Conservation (phyloP, 768 basidiomycete genomes). For the Polyporus arcularius region DNA sequence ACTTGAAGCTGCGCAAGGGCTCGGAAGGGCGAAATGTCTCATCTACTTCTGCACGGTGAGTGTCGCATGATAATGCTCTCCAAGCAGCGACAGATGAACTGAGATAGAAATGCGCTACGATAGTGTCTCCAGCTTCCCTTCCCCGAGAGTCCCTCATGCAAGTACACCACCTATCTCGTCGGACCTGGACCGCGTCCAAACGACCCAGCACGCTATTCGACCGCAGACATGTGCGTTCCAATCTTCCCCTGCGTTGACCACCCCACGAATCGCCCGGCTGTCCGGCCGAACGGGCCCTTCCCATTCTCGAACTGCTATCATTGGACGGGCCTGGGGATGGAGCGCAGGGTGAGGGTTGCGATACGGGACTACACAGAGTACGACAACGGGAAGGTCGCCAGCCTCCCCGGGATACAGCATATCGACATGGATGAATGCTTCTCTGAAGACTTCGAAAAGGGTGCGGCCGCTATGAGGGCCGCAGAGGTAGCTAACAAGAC, state of each 20-base stretch:
- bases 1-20: background rate
- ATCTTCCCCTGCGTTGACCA: constrained; percentile 1
- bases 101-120: no score
- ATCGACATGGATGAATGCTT: background rate
- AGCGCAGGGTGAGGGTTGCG: background rate
- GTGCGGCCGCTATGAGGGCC: background rate
- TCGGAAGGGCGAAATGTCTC: background rate
- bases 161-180: background rate
- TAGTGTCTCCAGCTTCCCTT: background rate
- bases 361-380: background rate
- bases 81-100: no score
- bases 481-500: background rate
- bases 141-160: background rate
- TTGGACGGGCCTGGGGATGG: background rate
- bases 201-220: background rate
- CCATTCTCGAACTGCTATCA: constrained; percentile 12
- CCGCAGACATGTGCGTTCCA: background rate
- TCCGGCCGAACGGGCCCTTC: background rate
- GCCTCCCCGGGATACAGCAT: background rate
- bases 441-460: background rate
- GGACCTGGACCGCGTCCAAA: background rate
- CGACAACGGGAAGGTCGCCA: background rate
- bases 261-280: background rate
- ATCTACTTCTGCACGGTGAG: background rate
- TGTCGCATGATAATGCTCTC: no score